Evolutionary conservation across 2,329 filamentous ascomycete species (phyloP).

Genomic region (Colletotrichum cordylinicola): DNA sequence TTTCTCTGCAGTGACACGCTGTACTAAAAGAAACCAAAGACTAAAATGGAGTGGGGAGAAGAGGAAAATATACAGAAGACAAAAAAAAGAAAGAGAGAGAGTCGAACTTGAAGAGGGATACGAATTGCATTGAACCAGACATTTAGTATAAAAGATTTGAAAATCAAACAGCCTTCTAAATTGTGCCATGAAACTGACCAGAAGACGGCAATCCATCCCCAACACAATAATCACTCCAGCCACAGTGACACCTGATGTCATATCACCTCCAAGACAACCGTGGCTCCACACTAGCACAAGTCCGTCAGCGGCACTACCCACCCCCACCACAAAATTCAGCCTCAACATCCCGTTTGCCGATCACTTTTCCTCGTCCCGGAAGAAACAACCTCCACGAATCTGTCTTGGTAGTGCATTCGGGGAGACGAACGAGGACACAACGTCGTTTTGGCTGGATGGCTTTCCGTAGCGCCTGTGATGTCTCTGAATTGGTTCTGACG

Average conservation of each 20-base stretch:
- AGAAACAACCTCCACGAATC: background rate
- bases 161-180: background rate
- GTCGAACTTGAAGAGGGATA: too few species aligned
- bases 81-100: too few species aligned
- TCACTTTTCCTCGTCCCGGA: background rate
- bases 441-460: background rate
- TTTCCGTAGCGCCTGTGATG: rapidly evolving
- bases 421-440: background rate
- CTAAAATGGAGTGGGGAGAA: too few species aligned
- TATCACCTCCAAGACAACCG: background rate
- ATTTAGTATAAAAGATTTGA: rapidly evolving
- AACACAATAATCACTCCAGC: background rate
- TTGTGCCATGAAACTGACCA: too few species aligned
- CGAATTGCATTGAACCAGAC: too few species aligned
- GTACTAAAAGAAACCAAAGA: too few species aligned
- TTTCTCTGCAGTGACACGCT: too few species aligned
- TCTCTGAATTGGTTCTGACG: background rate
- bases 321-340: background rate
- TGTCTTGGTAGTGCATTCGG: background rate
- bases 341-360: background rate
- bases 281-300: background rate
- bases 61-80: too few species aligned
- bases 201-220: too few species aligned
- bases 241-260: background rate
- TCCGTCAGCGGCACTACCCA: background rate